A percentile compares a stretch with the other conserved stretches of the same genome.
Evolutionary conservation across 306 rosid species (phyloP).

Genomic region (Quercus agrifolia): DNA sequence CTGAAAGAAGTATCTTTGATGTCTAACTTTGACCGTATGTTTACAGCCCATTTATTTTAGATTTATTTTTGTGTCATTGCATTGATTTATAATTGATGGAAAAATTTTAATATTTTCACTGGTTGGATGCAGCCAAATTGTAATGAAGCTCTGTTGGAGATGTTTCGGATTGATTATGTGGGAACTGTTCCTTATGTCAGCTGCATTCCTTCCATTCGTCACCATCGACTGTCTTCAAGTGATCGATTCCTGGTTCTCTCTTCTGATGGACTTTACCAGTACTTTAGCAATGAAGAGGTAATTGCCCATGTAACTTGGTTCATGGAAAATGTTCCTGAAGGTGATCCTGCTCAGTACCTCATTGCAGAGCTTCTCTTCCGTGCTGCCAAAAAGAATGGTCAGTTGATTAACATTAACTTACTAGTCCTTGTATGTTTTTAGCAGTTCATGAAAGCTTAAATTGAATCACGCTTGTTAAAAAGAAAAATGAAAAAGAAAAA

Average conservation of each 20-base stretch:
- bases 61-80: not conserved
- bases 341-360: constrained; percentile 75
- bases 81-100: not conserved
- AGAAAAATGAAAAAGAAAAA: not conserved
- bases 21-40: not conserved
- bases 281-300: constrained; percentile 67
- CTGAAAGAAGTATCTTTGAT: not conserved
- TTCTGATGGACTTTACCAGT: constrained; percentile 64
- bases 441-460: not conserved
- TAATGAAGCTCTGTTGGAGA: constrained; percentile 48
- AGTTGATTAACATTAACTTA: constrained; percentile 26
- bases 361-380: constrained; percentile 69
- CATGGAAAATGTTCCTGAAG: constrained; percentile 66
- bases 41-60: not conserved
- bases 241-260: constrained; percentile 66
- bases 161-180: constrained; percentile 53
- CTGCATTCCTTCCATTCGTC: constrained; percentile 50
- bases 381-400: constrained; percentile 66
- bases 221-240: constrained; percentile 60
- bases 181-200: constrained; percentile 51
- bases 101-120: constrained; percentile 1
- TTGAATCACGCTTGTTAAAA: not conserved
- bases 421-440: not conserved
- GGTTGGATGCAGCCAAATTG: constrained; percentile 44
- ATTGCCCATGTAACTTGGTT: constrained; percentile 64